Evolutionary conservation across 1,284 basidiomycete genomes (phyloP).

Genomic region (Ganoderma sp.): DNA sequence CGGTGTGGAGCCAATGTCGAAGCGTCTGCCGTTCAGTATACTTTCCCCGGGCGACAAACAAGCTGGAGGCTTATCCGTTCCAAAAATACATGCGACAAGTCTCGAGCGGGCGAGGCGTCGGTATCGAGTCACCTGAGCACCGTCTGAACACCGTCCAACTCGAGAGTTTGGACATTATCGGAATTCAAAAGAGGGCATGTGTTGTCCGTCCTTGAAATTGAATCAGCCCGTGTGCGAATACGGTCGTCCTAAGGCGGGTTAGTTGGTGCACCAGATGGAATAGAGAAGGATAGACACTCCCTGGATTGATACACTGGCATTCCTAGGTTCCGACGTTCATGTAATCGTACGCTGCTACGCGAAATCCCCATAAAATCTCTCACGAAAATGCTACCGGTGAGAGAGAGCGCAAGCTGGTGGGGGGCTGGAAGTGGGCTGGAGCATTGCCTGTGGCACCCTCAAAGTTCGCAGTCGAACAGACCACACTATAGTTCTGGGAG

Average conservation of each 20-base stretch:
- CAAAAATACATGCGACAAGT: background rate
- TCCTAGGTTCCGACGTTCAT: background rate
- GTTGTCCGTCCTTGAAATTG: background rate
- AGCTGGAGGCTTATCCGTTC: background rate
- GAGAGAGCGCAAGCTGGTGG: background rate
- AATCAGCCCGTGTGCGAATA: background rate
- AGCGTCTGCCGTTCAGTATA: conserved; percentile 1
- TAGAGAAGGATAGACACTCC: background rate
- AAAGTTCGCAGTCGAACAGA: background rate
- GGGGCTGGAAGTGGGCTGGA: background rate
- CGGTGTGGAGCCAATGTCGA: background rate
- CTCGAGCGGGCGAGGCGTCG: conserved; percentile 1
- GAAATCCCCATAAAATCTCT: background rate
- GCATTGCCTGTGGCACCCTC: background rate
- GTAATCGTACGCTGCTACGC: background rate
- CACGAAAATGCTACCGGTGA: background rate
- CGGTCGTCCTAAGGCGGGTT: background rate
- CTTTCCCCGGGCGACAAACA: background rate
- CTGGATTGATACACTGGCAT: background rate
- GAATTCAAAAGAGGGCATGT: background rate
- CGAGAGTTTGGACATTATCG: background rate
- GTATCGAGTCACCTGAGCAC: background rate
- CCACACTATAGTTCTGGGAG: background rate
- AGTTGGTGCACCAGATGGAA: background rate
- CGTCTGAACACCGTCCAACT: background rate